phyloP scores from a whole-genome alignment of 352 stramenopile species.

The Phytopythium sindhum region DNA sequence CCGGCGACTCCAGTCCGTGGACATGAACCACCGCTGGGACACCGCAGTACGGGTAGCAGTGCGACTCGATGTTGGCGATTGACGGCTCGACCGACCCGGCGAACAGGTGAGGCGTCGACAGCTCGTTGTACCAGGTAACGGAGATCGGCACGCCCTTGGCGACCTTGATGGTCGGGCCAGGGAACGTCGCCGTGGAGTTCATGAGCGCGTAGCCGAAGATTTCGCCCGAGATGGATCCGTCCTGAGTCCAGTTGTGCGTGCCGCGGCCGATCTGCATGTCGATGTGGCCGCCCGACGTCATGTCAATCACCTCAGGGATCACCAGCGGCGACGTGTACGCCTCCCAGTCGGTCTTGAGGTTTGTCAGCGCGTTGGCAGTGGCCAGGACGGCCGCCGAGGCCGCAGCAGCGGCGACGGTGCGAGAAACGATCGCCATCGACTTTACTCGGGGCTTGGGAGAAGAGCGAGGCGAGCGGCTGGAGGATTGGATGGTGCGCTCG shows the following conservation, averaged over 20 bases:
- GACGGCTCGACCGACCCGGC: constrained; percentile 41
- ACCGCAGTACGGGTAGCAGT: constrained; percentile 66
- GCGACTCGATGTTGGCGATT: constrained; percentile 41
- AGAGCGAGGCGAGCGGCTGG: neutral
- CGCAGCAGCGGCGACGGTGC: neutral
- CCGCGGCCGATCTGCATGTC: constrained; percentile 43
- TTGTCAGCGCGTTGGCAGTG: constrained; percentile 12
- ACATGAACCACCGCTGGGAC: constrained; percentile 57
- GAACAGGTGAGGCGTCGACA: constrained; percentile 46
- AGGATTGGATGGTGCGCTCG: neutral
- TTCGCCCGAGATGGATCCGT: constrained; percentile 30
- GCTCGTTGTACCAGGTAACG: constrained; percentile 51
- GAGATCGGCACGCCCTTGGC: constrained; percentile 35
- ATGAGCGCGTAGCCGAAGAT: constrained; percentile 44
- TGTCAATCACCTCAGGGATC: constrained; percentile 39
- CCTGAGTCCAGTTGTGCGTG: constrained; percentile 45
- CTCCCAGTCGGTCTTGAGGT: constrained; percentile 37
- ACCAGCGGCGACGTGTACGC: constrained; percentile 29
- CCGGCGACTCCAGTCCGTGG: constrained; percentile 61
- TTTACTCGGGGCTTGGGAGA: neutral
- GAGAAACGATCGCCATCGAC: neutral
- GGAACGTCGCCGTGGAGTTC: constrained; percentile 39
- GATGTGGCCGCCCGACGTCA: constrained; percentile 31
- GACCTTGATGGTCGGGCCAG: constrained; percentile 50
- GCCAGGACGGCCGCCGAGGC: neutral